Evolutionary conservation across 768 basidiomycete species (phyloP), one percentile per base, ranked within the genome.

Genomic region (Leccinellum albellum): DNA sequence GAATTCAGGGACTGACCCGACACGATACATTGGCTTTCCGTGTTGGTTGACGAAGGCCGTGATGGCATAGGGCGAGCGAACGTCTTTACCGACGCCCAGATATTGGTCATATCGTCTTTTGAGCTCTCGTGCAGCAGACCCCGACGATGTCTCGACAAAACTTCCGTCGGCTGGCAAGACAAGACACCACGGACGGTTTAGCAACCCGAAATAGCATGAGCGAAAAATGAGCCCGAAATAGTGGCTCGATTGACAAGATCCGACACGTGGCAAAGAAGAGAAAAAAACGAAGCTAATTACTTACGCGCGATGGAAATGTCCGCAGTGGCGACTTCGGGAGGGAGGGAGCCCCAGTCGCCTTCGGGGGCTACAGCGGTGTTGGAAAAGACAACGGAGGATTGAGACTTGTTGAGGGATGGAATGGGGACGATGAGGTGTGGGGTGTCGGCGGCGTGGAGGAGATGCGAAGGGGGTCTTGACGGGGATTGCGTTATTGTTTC

Each of bases 21-120:
- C 80, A 50, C 91, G 86, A 73, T 78, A 91, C 78, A 88, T 83
- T 68, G 81, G 78, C 64, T 84, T 85, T 53, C 91, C 91, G 71
- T 89, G 84, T 67, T 91, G 88, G 67, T 89, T 91, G 49, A 88
- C 80, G 64, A 89, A 85, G 8, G 86, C 85, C n/a, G 89, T 91
- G 64, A 91, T 89, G 37, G 84, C 84, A 67, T 86, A 93, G 3
- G 91, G 90, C 13, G 89, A 91, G 29, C 87, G 83, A 12, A 85
- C 77, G 58, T 83, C 77, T 64, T 80, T 79, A 20, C 82, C 80
- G 29, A 92, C 87, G 13, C 89, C 86, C 33, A 84, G 70, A 44
- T 79, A 74, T 50, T 84, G 81, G 69, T 94, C 91, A 65, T 87
- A 89, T 28, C 82, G 79, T 64, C 79, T 79, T 78, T 93, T 94